Conservation (phyloP, 345 rosid genomes). For the Lepidium africanum region DNA sequence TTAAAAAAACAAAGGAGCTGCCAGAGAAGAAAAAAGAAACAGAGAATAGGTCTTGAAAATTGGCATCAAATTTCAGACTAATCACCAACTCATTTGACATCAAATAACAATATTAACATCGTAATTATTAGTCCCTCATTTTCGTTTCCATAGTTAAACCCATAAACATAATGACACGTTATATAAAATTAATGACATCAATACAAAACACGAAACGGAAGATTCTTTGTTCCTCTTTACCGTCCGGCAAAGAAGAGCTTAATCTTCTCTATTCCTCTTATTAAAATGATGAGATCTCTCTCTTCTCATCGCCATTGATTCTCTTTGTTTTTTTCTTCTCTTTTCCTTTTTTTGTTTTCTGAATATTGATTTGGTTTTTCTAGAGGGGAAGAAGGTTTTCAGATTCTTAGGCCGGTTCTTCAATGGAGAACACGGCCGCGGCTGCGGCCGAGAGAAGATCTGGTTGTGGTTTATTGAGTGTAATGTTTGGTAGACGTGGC, state of each 20-base stretch:
- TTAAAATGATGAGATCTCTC: constrained; percentile 9
- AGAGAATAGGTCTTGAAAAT: constrained; percentile 11
- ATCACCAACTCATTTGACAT: constrained; percentile 27
- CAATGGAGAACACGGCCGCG: constrained; percentile 20
- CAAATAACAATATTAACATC: neutral
- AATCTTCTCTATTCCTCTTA: constrained; percentile 7
- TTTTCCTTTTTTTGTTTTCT: neutral
- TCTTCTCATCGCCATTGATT: constrained; percentile 9
- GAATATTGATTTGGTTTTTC: neutral
- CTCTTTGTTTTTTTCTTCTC: neutral
- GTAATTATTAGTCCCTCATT: neutral
- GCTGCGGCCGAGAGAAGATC: constrained; percentile 50
- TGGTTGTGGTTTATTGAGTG: constrained; percentile 63
- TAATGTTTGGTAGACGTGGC: constrained; percentile 50
- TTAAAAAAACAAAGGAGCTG: neutral
- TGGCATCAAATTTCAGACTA: constrained; percentile 10
- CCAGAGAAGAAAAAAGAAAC: neutral
- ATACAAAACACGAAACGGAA: constrained; percentile 24
- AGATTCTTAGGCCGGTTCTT: constrained; percentile 15
- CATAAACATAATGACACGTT: constrained; percentile 11
- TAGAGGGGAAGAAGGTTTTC: neutral
- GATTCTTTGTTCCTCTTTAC: constrained; percentile 24
- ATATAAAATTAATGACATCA: constrained; percentile 26
- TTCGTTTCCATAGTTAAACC: neutral
- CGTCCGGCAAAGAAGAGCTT: constrained; percentile 16